Evolutionary conservation across 2,329 filamentous ascomycete genomes (phyloP).

Genomic region (Mycosphaerella sp.): DNA sequence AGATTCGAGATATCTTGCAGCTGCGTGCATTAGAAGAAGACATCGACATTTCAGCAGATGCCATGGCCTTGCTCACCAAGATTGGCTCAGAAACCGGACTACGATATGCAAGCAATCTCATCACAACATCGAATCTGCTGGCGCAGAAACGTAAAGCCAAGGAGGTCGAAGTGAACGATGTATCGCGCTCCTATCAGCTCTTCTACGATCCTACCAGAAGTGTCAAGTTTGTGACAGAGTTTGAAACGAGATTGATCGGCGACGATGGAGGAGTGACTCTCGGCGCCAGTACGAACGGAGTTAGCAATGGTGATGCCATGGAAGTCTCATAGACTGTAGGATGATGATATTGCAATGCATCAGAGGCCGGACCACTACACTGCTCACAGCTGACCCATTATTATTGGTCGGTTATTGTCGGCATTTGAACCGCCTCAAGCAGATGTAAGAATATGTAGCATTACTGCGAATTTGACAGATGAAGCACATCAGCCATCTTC

Average conservation of each 20-base stretch:
- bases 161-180: slow-evolving; percentile 78
- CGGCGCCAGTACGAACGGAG: slow-evolving; percentile 39
- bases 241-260: slow-evolving; percentile 88
- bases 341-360: too few relatives aligned
- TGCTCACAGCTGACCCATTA: too few relatives aligned
- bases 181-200: slow-evolving; percentile 85
- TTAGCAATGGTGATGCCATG: slow-evolving; percentile 48
- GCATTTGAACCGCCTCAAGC: too few relatives aligned
- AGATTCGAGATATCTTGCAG: slow-evolving; percentile 86
- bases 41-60: slow-evolving; percentile 82
- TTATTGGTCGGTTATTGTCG: too few relatives aligned
- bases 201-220: slow-evolving; percentile 89
- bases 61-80: slow-evolving; percentile 87
- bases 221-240: slow-evolving; percentile 82
- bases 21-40: slow-evolving; percentile 96
- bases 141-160: slow-evolving; percentile 78
- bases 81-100: slow-evolving; percentile 89
- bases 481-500: too few relatives aligned
- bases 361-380: too few relatives aligned
- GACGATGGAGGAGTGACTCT: slow-evolving; percentile 77
- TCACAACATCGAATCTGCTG: slow-evolving; percentile 86
- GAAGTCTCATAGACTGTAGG: too few relatives aligned
- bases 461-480: too few relatives aligned
- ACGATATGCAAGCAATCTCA: slow-evolving; percentile 95
- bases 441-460: too few relatives aligned